Base-by-base conservation (phyloP, 2,329 filamentous ascomycete genomes). In the Alternaria arbusti region DNA sequence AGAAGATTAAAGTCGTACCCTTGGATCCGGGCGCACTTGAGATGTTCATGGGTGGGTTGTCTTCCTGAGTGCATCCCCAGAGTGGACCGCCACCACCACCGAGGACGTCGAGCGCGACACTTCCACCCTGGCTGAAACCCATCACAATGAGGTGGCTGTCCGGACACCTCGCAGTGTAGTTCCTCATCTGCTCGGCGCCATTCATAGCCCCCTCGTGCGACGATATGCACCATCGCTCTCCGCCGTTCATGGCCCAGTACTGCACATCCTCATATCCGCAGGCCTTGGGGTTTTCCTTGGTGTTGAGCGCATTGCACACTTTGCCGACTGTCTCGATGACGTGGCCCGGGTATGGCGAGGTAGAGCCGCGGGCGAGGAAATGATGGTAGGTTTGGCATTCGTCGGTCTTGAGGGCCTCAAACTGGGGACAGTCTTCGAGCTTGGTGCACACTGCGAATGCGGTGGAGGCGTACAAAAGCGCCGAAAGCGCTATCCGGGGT, bases 61-160 rank as follows among this genome's bases (percentile, higher is more conserved):
- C 62, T 52, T 70, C 62, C 22, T 74, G 72, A 17, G 49, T 61
- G 61, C 72, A 74, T 11, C 67, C 70, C 72, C 70, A 74, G 22
- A 73, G 65, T 51, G 67, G 58, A 12, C 72, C 72, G 15, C 73
- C 73, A 17, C 72, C 72, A 17, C 73, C 73, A 43, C 73, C 73
- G 3, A 75, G 52, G 3, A 74, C 65, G 26, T 75, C 71, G 13
- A 73, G 67, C 47, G 66, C 64, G 3, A 74, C 71, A 23, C 69
- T 72, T 22, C 69, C 73, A 23, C 73, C 73, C 58, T 75, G 71
- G 49, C 70, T 73, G 61, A 74, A 75, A 22, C 73, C 73, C 68
- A 74, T 68, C 13, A 75, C 47, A 28, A 75, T 70, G 26, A 75
- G 57, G 32, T 73, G 72, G 43, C 71, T 74, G 57, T 74, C 68